Evolutionary conservation across 2,329 filamentous ascomycete genomes (phyloP), one percentile per base, ranked within the genome.

Genomic region (Monilinia fructicola): DNA sequence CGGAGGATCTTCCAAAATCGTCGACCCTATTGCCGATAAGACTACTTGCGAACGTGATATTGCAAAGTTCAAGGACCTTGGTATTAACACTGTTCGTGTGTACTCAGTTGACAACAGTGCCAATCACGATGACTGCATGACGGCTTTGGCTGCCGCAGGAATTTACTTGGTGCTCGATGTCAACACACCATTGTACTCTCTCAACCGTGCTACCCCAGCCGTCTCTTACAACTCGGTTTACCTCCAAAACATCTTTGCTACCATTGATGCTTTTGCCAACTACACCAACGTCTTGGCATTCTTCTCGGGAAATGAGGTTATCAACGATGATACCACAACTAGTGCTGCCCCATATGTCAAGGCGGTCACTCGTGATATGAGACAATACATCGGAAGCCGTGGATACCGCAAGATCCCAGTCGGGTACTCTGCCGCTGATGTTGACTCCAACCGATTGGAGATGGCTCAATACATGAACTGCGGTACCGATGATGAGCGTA

Each of bases 381-480:
- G 82, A 72, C 77, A 81, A 64, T 87, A 82, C 74, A 80, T 86
- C 71, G 78, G 78, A 53, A 77, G 76, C 67, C 80, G 80, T 63
- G 78, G 80, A 31, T 79, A 83, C 70, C 79, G 84, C 69, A 68
- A 78, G 40, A 81, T 87, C 66, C 84, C 84, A 18, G 82, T 86
- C 55, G 84, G 84, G 66, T 87, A 87, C 75, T 85, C 84, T 68
- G 84, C 84, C 61, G 88, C 88, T 61, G 89, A 91, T 79, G 86
- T 91, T 69, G 81, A 87, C 71, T 84, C 84, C 74, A 90, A 90
- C 80, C 86, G 87, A 73, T 81, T 85, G 72, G 81, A 90, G 75
- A 88, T 88, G 82, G 87, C 88, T 58, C 76, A 85, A 64, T 91
- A 90, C 81, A 87, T 91, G 84, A 90, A 91, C 82, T 91, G 89